These are phyloP conservation scores for Chenopodium berlandieri DNA, from an alignment of 148 eudicot genomes.

Conservation along the genomic window DNA sequence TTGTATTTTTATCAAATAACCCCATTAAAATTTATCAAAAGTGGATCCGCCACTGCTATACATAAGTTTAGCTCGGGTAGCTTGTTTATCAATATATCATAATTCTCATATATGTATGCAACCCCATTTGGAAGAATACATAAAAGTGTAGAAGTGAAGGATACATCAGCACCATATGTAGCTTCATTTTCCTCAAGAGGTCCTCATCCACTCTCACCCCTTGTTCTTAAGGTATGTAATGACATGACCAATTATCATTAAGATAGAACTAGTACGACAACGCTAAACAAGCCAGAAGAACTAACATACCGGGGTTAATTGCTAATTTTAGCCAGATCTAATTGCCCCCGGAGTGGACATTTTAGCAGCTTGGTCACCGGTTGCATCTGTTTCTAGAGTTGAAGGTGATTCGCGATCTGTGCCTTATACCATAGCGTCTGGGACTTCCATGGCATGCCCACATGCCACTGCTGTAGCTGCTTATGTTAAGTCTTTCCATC, in stretches of 20 bases:
- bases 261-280: too few species aligned
- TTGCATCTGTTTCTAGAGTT: constrained; percentile 12
- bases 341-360: constrained; percentile 46
- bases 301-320: neutral
- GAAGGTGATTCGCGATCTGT: constrained; percentile 33
- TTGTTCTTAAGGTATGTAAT: constrained; percentile 30
- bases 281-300: neutral
- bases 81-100: too few species aligned
- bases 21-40: too few species aligned
- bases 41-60: too few species aligned
- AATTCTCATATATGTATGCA: neutral
- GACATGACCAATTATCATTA: neutral
- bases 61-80: too few species aligned
- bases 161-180: constrained; percentile 29
- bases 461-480: constrained; percentile 42
- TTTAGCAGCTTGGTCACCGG: constrained; percentile 40
- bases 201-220: constrained; percentile 25
- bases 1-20: too few species aligned
- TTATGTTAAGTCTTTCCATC: constrained; percentile 39
- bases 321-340: constrained; percentile 40
- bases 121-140: constrained; percentile 32
- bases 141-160: constrained; percentile 18
- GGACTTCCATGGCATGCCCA: constrained; percentile 50
- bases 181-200: constrained; percentile 39
- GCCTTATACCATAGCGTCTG: constrained; percentile 24